These are phyloP conservation scores for Ophiostoma piceae DNA, from an alignment of 2,329 filamentous ascomycete genomes.

Conservation along the genomic window DNA sequence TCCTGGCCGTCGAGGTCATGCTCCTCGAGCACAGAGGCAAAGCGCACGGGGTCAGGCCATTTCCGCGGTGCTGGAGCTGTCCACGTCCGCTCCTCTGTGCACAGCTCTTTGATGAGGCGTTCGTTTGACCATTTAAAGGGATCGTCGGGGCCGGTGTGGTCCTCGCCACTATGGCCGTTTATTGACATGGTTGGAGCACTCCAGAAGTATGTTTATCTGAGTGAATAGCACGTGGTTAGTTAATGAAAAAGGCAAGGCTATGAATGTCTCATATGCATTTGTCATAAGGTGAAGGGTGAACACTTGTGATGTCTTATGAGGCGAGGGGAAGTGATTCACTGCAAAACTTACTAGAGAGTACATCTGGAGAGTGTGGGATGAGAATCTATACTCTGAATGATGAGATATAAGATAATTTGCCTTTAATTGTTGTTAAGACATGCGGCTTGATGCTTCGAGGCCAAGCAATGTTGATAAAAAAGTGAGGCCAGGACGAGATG, in stretches of 20 bases:
- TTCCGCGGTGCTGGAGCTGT: conserved; percentile 34
- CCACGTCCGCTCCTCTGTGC: conserved; percentile 49
- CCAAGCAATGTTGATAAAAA: not conserved
- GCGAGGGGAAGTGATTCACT: not conserved
- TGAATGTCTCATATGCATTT: not conserved
- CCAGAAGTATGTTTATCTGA: not conserved
- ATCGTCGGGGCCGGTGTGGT: conserved; percentile 40
- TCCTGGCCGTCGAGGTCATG: conserved; percentile 62
- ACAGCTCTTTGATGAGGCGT: conserved; percentile 62
- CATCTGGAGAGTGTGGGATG: not conserved
- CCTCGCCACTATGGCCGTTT: conserved; percentile 23
- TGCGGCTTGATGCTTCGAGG: not conserved
- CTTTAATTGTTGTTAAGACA: not conserved
- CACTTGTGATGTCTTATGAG: not conserved
- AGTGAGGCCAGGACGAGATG: not conserved
- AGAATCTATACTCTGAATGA: not conserved
- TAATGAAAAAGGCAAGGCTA: not conserved
- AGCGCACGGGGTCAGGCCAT: conserved; percentile 46
- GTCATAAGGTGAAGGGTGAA: not conserved
- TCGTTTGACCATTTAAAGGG: conserved; percentile 71
- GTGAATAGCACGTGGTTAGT: not conserved
- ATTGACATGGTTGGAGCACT: conserved; percentile 21
- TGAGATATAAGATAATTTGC: not conserved
- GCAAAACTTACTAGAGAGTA: not conserved
- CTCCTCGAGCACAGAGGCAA: conserved; percentile 54